Conservation (phyloP, 73 alveolate species). For the Loxodes magnus region DNA sequence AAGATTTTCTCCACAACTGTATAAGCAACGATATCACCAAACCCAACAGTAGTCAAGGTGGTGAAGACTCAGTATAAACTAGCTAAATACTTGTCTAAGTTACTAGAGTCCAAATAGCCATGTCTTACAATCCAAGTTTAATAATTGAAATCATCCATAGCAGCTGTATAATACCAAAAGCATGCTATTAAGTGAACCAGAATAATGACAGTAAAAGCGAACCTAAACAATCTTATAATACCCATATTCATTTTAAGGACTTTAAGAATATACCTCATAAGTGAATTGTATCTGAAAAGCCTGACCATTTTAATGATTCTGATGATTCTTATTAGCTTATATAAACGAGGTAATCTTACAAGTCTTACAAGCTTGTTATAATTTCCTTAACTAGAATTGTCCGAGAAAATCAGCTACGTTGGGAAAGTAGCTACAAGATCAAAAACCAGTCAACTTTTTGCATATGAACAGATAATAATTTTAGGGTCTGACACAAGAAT, state of each 20-base stretch:
- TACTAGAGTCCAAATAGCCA: slow-evolving; percentile 16
- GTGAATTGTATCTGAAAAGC: slow-evolving; percentile 2
- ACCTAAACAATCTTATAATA: slow-evolving; percentile 21
- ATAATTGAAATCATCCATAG: slow-evolving; percentile 41
- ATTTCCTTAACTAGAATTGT: not conserved
- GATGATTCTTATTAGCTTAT: slow-evolving; percentile 26
- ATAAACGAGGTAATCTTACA: slow-evolving; percentile 35
- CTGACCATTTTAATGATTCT: slow-evolving; percentile 31
- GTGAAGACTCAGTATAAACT: slow-evolving; percentile 42
- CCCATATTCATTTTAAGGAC: slow-evolving; percentile 11
- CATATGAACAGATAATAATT: slow-evolving; percentile 28
- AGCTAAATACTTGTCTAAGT: slow-evolving; percentile 23
- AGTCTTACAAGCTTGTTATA: slow-evolving; percentile 17
- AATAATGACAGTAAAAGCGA: slow-evolving; percentile 17
- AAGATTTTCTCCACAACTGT: slow-evolving; percentile 28
- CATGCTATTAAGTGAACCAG: slow-evolving; percentile 58
- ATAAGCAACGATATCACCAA: slow-evolving; percentile 46
- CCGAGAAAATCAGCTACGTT: not conserved
- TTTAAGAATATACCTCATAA: not conserved
- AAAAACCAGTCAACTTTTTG: slow-evolving; percentile 48
- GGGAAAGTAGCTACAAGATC: slow-evolving; percentile 69
- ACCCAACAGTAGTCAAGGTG: slow-evolving; percentile 59
- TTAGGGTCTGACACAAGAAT: slow-evolving; percentile 31
- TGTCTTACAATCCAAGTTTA: slow-evolving; percentile 60
- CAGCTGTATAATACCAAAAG: slow-evolving; percentile 52